Evolutionary conservation across 352 stramenopile species (phyloP).

Genomic region (Lagenidium giganteum): DNA sequence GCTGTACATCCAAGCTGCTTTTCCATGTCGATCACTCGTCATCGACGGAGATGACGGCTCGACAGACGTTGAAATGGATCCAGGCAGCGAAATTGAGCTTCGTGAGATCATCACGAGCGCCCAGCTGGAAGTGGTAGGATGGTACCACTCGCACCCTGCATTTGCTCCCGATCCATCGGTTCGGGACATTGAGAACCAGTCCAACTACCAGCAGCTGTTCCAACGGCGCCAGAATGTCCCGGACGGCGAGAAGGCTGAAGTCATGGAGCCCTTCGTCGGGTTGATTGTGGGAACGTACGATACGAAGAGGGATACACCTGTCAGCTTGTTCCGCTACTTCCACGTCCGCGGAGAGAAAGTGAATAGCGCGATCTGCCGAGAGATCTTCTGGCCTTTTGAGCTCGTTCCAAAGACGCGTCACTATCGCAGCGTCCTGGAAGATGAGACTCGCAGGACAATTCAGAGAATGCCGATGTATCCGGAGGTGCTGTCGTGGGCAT

Average conservation of each 20-base stretch:
- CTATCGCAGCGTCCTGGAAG: constrained; percentile 40
- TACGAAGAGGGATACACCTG: constrained; percentile 54
- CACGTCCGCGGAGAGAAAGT: constrained; percentile 69
- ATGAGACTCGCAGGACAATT: constrained; percentile 30
- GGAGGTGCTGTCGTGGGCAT: constrained; percentile 35
- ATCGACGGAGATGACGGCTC: constrained; percentile 87
- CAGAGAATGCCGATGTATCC: constrained; percentile 31
- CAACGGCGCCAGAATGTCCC: constrained; percentile 26
- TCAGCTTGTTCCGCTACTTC: constrained; percentile 84
- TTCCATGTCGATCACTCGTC: constrained; percentile 87
- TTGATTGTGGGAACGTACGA: constrained; percentile 94
- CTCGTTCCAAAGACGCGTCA: constrained; percentile 45
- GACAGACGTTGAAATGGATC: constrained; percentile 95
- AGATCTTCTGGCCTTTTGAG: constrained; percentile 70
- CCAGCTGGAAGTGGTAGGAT: constrained; percentile 89
- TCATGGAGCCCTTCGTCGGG: constrained; percentile 89
- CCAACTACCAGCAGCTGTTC: constrained; percentile 91
- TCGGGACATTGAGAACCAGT: constrained; percentile 94
- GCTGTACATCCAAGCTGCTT: constrained; percentile 91
- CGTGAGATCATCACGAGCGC: constrained; percentile 87
- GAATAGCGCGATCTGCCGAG: constrained; percentile 34
- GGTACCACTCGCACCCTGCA: constrained; percentile 94
- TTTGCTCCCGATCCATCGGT: constrained; percentile 92
- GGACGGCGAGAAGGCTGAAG: constrained; percentile 13
- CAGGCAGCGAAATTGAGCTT: constrained; percentile 87